phyloP scores from a whole-genome alignment of 805 yeast genomes.

The Starmerella vaccinii region DNA sequence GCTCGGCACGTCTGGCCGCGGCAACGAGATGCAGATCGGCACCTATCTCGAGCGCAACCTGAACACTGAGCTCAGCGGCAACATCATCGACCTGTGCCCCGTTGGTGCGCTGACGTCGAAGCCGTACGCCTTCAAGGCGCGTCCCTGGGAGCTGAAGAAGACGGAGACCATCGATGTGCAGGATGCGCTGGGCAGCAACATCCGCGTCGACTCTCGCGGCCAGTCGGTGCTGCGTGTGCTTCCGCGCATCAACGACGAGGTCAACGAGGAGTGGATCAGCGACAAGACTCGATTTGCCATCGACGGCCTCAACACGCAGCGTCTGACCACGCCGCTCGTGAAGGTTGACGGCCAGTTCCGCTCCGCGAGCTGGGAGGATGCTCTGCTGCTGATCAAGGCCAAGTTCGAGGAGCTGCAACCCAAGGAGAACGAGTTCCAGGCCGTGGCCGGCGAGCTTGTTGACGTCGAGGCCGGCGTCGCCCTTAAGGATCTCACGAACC shows the following conservation, averaged over 20 bases:
- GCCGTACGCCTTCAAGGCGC: conserved; percentile 84
- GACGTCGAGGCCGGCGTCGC: conserved; percentile 79
- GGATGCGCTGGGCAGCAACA: conserved; percentile 74
- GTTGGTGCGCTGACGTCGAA: conserved; percentile 86
- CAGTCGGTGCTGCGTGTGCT: conserved; percentile 77
- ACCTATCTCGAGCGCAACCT: conserved; percentile 77
- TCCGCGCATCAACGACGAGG: conserved; percentile 76
- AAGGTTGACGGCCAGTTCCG: conserved; percentile 59
- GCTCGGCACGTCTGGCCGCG: conserved; percentile 80
- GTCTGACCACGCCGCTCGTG: conserved; percentile 70
- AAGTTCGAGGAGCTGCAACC: conserved; percentile 50
- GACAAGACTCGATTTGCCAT: conserved; percentile 79
- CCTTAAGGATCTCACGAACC: conserved; percentile 66
- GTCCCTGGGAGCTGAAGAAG: conserved; percentile 89
- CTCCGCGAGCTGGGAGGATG: conserved; percentile 81
- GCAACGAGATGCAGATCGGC: conserved; percentile 86
- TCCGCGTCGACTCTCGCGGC: conserved; percentile 80
- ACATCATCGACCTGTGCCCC: conserved; percentile 79
- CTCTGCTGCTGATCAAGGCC: conserved; percentile 56
- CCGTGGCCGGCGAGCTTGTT: conserved; percentile 67
- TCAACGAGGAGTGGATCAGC: conserved; percentile 85
- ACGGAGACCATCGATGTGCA: conserved; percentile 77
- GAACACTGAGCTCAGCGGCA: conserved; percentile 77
- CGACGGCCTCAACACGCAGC: conserved; percentile 78
- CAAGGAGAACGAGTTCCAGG: conserved; percentile 62